Conservation (phyloP, 2,329 filamentous ascomycete genomes). For the Colletotrichum endophyticum region DNA sequence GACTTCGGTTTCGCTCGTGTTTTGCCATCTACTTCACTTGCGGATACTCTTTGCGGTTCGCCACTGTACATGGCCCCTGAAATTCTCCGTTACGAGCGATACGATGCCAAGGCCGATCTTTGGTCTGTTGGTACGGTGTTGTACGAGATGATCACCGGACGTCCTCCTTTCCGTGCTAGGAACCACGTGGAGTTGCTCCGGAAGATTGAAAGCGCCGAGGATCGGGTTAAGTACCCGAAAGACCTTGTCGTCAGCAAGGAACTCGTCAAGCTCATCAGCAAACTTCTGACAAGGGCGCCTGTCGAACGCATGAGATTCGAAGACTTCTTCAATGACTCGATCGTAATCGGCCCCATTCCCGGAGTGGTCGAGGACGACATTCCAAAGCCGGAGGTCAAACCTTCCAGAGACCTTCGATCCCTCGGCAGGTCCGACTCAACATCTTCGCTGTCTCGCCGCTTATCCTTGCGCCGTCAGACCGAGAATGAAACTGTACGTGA, state of each 20-base stretch:
- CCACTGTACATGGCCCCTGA: conserved; percentile 99
- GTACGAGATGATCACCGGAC: conserved; percentile 93
- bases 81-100: conserved; percentile 95
- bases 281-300: conserved; percentile 83
- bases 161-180: conserved; percentile 86
- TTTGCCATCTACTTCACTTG: conserved; percentile 86
- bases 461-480: conserved; percentile 46
- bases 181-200: conserved; percentile 95
- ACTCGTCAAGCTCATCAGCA: conserved; percentile 81
- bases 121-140: conserved; percentile 98
- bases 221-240: conserved; percentile 81
- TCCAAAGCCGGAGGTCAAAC: conserved; percentile 38
- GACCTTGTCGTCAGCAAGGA: conserved; percentile 74
- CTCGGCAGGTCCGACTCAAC: conserved; percentile 30
- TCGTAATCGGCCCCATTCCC: conserved; percentile 78
- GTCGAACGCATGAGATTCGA: conserved; percentile 86
- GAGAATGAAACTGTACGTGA: conserved; percentile 41
- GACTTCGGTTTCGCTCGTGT: conserved; percentile 99
- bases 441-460: conserved; percentile 32
- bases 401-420: conserved; percentile 39
- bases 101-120: conserved; percentile 94
- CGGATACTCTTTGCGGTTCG: conserved; percentile 95
- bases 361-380: conserved; percentile 81
- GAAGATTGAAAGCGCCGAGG: conserved; percentile 88
- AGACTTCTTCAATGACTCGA: conserved; percentile 78